Evolutionary conservation across 225 moss, liverwort and hornwort species (phyloP).

Genomic region (Sphagnum tenellum): DNA sequence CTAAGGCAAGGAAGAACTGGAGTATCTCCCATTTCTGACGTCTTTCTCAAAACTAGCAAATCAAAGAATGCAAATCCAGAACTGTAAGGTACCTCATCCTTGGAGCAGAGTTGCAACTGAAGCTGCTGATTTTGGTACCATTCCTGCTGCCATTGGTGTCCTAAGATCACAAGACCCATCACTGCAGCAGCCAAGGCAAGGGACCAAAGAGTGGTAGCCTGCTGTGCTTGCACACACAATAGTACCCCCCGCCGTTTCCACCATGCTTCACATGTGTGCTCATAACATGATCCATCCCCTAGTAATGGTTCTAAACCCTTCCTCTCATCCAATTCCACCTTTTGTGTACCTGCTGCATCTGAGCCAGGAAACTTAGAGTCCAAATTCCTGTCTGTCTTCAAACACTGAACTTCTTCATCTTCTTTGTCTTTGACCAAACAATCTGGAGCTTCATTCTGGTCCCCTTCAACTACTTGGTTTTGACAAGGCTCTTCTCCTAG

Average conservation of each 20-base stretch:
- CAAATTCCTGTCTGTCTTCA: conserved; percentile 66
- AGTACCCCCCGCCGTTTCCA: conserved; percentile 76
- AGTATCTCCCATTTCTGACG: too few relatives aligned
- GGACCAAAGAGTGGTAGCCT: conserved; percentile 84
- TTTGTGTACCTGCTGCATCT: conserved; percentile 24
- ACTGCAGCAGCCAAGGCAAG: conserved; percentile 90
- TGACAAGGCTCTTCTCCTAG: conserved; percentile 52
- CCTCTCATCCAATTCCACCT: conserved; percentile 25
- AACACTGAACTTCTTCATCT: conserved; percentile 37
- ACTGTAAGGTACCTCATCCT: conserved; percentile 60
- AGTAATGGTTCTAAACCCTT: conserved; percentile 16
- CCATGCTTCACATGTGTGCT: conserved; percentile 66
- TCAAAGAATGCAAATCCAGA: too few relatives aligned
- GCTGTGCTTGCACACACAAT: conserved; percentile 63
- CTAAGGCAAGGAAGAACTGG: too few relatives aligned
- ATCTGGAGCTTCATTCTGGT: conserved; percentile 30
- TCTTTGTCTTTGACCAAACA: conserved; percentile 24
- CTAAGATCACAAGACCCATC: conserved; percentile 91
- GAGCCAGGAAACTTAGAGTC: conserved; percentile 46
- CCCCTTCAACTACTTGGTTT: conserved; percentile 31
- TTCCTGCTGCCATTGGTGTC: conserved; percentile 96
- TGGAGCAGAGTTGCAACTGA: conserved; percentile 73
- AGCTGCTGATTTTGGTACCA: conserved; percentile 88
- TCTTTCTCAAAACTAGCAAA: too few relatives aligned
- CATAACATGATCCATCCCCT: conserved; percentile 22